A percentile compares a stretch with the other conserved stretches of the same genome.
These are phyloP conservation scores for Solanum paucissectum DNA, from an alignment of 257 asterid genomes.

Conservation along the genomic window DNA sequence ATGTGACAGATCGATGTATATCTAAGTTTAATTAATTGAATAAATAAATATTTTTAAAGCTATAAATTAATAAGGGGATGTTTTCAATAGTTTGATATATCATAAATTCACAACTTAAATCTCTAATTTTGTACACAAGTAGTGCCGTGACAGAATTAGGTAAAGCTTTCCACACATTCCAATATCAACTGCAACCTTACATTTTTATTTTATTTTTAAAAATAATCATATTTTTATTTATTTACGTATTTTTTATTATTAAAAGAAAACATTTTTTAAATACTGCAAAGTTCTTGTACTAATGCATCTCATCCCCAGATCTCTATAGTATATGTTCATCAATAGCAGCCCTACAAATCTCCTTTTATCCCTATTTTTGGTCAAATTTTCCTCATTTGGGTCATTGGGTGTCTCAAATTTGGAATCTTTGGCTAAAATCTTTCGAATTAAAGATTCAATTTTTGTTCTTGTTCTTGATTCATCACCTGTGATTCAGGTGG, in stretches of 20 bases:
- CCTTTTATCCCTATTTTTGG: not conserved
- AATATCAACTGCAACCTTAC: conserved; percentile 35
- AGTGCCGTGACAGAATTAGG: not conserved
- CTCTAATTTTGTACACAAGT: not conserved
- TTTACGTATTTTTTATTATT: not conserved
- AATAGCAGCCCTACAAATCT: conserved; percentile 13
- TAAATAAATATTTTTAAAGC: too few species aligned
- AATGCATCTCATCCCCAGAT: conserved; percentile 7
- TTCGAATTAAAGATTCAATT: not conserved
- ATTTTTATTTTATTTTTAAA: not conserved
- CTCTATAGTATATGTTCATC: not conserved
- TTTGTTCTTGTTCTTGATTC: not conserved
- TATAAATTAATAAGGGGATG: too few species aligned
- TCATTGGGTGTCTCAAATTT: conserved; percentile 20
- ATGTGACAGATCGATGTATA: accelerated
- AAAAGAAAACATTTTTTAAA: not conserved
- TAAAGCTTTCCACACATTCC: conserved; percentile 33
- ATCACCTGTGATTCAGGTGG: conserved; percentile 3
- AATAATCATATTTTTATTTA: not conserved
- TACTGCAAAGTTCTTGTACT: conserved; percentile 1
- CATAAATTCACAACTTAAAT: not conserved
- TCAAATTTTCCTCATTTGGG: conserved; percentile 9
- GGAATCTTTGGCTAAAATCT: conserved; percentile 24
- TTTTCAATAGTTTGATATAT: too few species aligned
- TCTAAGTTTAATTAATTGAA: too few species aligned